Percentiles rank a stretch among this genome's conserved stretches.
Evolutionary conservation across 176 grass and related monocot species (phyloP).

Genomic region (Sorghum bicolor): Sorghum_bicolor_NCBIv3 NC_012879.2:50266001-50266500

Average conservation of each 20-base stretch:
- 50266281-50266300: conserved; percentile 49
- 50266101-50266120: conserved; percentile 74
- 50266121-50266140: conserved; percentile 98
- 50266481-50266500: conserved; percentile 48
- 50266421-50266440: conserved; percentile 41
- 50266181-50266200: conserved; percentile 88
- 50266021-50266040: conserved; percentile 83
- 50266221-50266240: conserved; percentile 86
- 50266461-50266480: conserved; percentile 41
- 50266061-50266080: conserved; percentile 86
- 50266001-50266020: conserved; percentile 74
- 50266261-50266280: conserved; percentile 82
- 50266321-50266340: conserved; percentile 24
- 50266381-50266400: conserved; percentile 39
- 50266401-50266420: conserved; percentile 33
- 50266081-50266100: conserved; percentile 91
- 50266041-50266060: conserved; percentile 65
- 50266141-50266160: conserved; percentile 88
- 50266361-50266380: conserved; percentile 42
- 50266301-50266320: conserved; percentile 51
- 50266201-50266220: conserved; percentile 91
- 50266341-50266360: conserved; percentile 34
- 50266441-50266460: conserved; percentile 20
- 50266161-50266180: conserved; percentile 79
- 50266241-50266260: conserved; percentile 88